phyloP scores from a whole-genome alignment of 768 basidiomycete genomes.

The Pilatotrama ljubarskyi region DNA sequence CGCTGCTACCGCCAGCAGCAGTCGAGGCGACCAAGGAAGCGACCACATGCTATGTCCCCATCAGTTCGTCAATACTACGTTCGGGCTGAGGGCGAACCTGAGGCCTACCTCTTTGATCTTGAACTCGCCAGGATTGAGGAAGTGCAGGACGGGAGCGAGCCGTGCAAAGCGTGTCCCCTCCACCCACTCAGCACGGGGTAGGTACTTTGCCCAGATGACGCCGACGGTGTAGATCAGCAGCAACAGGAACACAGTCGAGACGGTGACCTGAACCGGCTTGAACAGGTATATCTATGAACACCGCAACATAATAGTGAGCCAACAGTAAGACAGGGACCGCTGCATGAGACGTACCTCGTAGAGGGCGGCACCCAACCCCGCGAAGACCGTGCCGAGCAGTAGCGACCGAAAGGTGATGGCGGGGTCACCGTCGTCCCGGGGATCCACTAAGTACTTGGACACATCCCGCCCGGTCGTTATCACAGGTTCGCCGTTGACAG shows the following conservation, averaged over 20 bases:
- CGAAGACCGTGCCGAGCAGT: slow-evolving; percentile 55
- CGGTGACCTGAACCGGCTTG: slow-evolving; percentile 53
- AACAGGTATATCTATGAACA: slow-evolving; percentile 52
- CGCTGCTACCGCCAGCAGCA: slow-evolving; percentile 51
- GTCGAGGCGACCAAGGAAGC: slow-evolving; percentile 58
- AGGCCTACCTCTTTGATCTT: slow-evolving; percentile 54
- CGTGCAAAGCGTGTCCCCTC: slow-evolving; percentile 44
- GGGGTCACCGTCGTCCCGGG: slow-evolving; percentile 57
- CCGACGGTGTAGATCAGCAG: slow-evolving; percentile 55
- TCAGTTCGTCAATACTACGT: no score
- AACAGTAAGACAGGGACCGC: background rate
- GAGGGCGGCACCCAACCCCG: slow-evolving; percentile 59
- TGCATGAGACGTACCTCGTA: slow-evolving; percentile 43
- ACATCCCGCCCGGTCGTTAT: slow-evolving; percentile 46
- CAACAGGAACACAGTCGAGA: slow-evolving; percentile 59
- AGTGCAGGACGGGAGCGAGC: slow-evolving; percentile 42
- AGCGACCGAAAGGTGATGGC: slow-evolving; percentile 58
- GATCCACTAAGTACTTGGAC: slow-evolving; percentile 54
- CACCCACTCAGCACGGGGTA: slow-evolving; percentile 45
- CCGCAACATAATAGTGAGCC: background rate
- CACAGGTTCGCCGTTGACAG: slow-evolving; percentile 32
- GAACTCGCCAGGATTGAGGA: slow-evolving; percentile 61
- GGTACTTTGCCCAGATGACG: slow-evolving; percentile 47
- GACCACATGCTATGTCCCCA: slow-evolving; percentile 57
- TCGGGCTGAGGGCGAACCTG: no score